Percentiles rank a stretch among this genome's conserved stretches.
Conservation (phyloP, 441 rosid genomes). For the Adansonia grandidieri region DNA sequence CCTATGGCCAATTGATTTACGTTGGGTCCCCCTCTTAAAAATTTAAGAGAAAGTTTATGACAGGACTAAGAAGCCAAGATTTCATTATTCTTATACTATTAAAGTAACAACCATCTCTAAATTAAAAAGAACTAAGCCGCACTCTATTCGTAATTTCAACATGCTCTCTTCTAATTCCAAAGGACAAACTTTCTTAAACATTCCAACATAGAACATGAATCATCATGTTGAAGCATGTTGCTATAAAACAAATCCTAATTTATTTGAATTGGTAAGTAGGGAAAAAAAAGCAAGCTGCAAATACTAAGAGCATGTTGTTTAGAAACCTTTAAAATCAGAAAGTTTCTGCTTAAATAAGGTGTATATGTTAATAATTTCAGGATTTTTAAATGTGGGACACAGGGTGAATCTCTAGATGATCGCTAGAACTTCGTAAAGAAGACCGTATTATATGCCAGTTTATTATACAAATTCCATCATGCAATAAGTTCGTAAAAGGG, state of each 20-base stretch:
- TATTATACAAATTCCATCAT: slow-evolving; percentile 1
- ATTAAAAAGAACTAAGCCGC: not conserved
- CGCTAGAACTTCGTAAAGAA: not conserved
- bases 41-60: not conserved
- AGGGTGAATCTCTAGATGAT: not conserved
- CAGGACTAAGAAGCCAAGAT: not conserved
- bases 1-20: not conserved
- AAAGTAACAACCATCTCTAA: not conserved
- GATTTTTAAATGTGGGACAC: too few species aligned
- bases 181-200: not conserved
- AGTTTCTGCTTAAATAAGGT: not conserved
- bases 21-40: not conserved
- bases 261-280: not conserved
- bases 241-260: not conserved
- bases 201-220: not conserved
- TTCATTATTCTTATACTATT: not conserved
- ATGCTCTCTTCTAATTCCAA: not conserved
- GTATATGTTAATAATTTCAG: not conserved
- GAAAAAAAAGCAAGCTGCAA: not conserved
- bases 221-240: not conserved
- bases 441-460: not conserved
- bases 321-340: not conserved
- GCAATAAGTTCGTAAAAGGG: not conserved
- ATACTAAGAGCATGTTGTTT: not conserved
- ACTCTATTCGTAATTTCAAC: not conserved